Evolutionary conservation across 2,329 filamentous ascomycete genomes (phyloP), one percentile per base, ranked within the genome.

Genomic region (Fusarium xyrophilum): DNA sequence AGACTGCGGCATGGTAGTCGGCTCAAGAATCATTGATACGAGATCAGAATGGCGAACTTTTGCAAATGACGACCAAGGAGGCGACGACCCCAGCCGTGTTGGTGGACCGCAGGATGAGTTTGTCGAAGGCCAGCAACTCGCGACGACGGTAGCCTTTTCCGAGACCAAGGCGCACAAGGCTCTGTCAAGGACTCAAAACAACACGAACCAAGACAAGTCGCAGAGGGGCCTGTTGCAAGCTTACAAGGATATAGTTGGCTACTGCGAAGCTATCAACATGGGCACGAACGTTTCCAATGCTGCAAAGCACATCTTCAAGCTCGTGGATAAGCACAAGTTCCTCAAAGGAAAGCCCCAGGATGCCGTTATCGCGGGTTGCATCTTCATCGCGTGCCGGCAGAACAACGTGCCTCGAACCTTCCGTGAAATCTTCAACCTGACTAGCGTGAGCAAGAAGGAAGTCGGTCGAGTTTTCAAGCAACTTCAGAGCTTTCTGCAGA

Each of bases 41-140:
- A 91, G 96, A 67, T 97, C 93, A 48, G 96, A 99, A 82, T 99
- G 96, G 96, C 93, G 96, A 77, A 99, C 96, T 2, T 99, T 99
- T 82, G 93, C 94, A 77, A 98, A 98, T 78, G 96, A 99, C 76
- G 96, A 99, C 78, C 93, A 97, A 79, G 93, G 93, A 75, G 94
- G 92, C 76, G 96, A 98, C 74, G 96, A 99, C 72, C 96, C 96
- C 7, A 97, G 93, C 62, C 96, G 96, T 93, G 95, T 99, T 70
- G 96, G 96, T 83, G 96, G 98, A 73, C 92, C 91, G 9, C 90
- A 91, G 64, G 97, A 98, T 76, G 91, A 93, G 56, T 89, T 99
- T 43, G 86, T 97, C 60, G 93, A 97, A 75, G 94, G 93, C 59
- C 91, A 93, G 69, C 93, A 97, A 81, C 89, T 97, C 46, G 89